These are phyloP conservation scores for Dactylella cylindrospora DNA, from an alignment of 2,329 filamentous ascomycete species.

Conservation along the genomic window DNA sequence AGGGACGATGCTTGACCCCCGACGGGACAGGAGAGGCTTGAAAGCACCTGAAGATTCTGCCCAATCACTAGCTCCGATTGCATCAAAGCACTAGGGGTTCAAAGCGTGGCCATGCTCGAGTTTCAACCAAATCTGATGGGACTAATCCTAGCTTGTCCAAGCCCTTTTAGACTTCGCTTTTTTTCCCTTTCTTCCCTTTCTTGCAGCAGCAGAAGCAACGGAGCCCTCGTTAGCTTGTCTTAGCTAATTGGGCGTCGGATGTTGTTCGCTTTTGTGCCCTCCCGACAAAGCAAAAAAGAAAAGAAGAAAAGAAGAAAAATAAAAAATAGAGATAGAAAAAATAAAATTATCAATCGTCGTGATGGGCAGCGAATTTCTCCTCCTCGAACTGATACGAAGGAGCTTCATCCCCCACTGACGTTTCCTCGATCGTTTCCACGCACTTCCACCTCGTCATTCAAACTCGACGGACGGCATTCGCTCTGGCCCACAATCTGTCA, in stretches of 20 bases:
- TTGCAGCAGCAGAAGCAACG: constrained; percentile 18
- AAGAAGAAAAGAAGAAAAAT: no score
- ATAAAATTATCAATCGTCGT: constrained; percentile 37
- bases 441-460: constrained; percentile 5
- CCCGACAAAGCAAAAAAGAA: constrained; percentile 23
- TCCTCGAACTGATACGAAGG: no score
- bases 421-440: constrained; percentile 15
- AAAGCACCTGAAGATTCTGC: constrained; percentile 10
- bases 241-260: constrained; percentile 36
- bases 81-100: constrained; percentile 22
- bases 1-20: constrained; percentile 27
- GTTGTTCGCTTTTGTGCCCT: constrained; percentile 31
- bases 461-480: constrained; percentile 3
- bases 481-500: constrained; percentile 6
- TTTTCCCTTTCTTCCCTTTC: background rate
- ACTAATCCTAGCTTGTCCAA: constrained; percentile 26
- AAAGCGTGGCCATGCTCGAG: constrained; percentile 27
- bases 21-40: constrained; percentile 28
- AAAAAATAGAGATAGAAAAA: no score
- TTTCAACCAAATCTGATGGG: constrained; percentile 18
- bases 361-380: no score
- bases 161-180: constrained; percentile 30
- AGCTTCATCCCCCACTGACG: no score
- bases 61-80: constrained; percentile 31
- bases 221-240: no score